These are phyloP conservation scores for Nicotiana rustica DNA, from an alignment of 305 asterid genomes.

Conservation along the genomic window DNA sequence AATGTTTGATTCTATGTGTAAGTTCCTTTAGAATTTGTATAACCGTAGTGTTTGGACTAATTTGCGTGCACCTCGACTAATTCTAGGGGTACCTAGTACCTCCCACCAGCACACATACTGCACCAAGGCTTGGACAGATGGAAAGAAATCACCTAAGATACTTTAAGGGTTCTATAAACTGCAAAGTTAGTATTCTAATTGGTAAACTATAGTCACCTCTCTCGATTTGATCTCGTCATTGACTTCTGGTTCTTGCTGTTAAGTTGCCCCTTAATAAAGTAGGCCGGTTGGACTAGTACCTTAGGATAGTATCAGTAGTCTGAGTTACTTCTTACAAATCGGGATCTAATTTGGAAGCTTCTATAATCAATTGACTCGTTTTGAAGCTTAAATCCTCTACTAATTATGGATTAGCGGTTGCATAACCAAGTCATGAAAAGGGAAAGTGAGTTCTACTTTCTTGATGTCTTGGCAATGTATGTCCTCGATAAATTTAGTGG, in stretches of 20 bases:
- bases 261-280: conserved; percentile 10
- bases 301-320: background rate
- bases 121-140: no score
- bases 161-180: background rate
- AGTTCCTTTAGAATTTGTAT: no score
- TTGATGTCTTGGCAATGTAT: background rate
- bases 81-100: no score
- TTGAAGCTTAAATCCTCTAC: background rate
- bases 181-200: background rate
- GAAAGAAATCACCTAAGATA: background rate
- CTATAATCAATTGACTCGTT: background rate
- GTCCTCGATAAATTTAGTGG: background rate
- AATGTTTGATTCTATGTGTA: no score
- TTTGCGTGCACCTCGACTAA: no score
- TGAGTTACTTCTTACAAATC: background rate
- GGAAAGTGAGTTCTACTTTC: background rate
- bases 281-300: background rate
- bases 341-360: background rate
- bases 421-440: background rate
- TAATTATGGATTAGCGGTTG: background rate
- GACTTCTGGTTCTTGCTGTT: conserved; percentile 1
- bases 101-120: no score
- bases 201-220: background rate
- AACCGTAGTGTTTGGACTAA: no score
- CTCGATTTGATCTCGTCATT: background rate